These are phyloP conservation scores for Phialocephala subalpina DNA, from an alignment of 2,329 filamentous ascomycete species.

Conservation along the genomic window DNA sequence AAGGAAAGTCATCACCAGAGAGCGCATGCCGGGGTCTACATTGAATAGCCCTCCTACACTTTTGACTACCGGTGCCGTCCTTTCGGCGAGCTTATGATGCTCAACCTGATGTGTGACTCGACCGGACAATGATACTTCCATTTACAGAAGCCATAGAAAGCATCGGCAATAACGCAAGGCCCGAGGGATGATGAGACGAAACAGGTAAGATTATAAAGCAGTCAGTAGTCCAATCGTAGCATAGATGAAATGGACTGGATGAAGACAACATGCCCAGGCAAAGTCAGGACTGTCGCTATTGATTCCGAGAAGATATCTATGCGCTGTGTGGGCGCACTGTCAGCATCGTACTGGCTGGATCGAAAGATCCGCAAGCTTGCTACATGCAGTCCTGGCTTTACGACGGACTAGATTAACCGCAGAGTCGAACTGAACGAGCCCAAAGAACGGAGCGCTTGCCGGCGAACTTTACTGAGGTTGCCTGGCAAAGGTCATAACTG, in stretches of 20 bases:
- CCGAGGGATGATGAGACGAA: neutral
- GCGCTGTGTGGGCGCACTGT: neutral
- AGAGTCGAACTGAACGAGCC: neutral
- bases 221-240: neutral
- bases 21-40: neutral
- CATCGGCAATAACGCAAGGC: neutral
- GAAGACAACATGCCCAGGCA: neutral
- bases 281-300: neutral
- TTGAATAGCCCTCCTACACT: neutral
- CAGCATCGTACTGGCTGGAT: no score
- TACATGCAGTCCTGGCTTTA: no score
- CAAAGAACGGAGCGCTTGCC: neutral
- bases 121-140: neutral
- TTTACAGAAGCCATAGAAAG: neutral
- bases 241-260: neutral
- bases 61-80: neutral
- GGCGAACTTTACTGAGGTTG: neutral
- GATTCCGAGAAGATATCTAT: neutral
- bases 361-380: no score
- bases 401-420: neutral
- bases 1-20: neutral
- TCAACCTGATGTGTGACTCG: neutral
- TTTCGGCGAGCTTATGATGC: neutral
- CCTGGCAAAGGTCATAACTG: neutral
- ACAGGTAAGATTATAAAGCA: neutral